Evolutionary conservation across 108 stramenopile genomes (phyloP), one percentile per base, ranked within the genome.

Genomic region (Parietichytrium sp.): DNA sequence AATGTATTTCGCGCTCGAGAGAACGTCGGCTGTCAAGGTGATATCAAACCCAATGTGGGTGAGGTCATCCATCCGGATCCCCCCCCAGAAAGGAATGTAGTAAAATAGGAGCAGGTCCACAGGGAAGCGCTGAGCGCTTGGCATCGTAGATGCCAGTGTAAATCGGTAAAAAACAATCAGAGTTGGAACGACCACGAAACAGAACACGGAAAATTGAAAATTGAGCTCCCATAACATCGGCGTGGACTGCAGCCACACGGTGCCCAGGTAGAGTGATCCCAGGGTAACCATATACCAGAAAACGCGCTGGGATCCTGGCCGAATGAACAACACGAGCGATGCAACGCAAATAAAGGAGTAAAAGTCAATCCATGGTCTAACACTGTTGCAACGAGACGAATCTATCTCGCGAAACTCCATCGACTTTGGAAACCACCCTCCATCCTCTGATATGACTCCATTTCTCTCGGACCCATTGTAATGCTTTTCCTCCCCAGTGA

Each of bases 81-180:
- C 61, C 15, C 36, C 36, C 61, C 61, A 72, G 20, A 72, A 72
- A 8, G 61, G 61, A n/a, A 45, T 6, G 45, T n/a, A 72, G 42
- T 72, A 72, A 45, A 72, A 72, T 6, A 72, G 61, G 45, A 72
- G 61, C 0, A n/a, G 38, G 42, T 72, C 61, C 38, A 72, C 45
- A 23, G 61, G 61, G 42, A 23, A 25, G 38, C n/a, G 13, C 16
- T 42, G 61, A 10, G 61, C 38, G 4, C 45, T 42, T n/a, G 61
- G 61, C 36, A 72, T n/a, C 6, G 61, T 72, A 42, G n/a, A 23
- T 6, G 23, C n/a, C n/a, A n/a, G n/a, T n/a, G n/a, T n/a, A n/a
- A n/a, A n/a, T n/a, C n/a, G n/a, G n/a, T n/a, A n/a, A n/a, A n/a
- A n/a, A 6, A 38, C 42, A 42, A 45, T 45, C 0, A 72, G 33